A percentile compares a stretch with the other conserved stretches of the same genome.
Evolutionary conservation across 1,139 yeast genomes (phyloP).

Genomic region (Candida tropicalis): DNA sequence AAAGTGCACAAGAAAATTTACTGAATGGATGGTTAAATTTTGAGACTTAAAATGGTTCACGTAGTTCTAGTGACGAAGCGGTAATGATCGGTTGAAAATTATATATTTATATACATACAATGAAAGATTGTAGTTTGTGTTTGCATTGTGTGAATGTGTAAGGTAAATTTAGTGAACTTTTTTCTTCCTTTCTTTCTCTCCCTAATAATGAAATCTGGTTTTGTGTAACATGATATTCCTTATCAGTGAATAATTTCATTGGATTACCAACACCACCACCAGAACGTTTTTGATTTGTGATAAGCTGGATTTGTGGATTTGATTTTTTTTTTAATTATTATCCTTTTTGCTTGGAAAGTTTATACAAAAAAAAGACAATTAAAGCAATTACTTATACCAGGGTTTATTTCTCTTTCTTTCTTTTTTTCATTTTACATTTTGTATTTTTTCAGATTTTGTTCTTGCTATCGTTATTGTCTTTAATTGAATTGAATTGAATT

Average conservation of each 20-base stretch:
- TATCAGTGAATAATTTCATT: constrained; percentile 2
- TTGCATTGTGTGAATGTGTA: too few relatives aligned
- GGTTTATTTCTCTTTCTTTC: too few relatives aligned
- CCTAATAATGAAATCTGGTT: neutral
- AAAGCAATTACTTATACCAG: too few relatives aligned
- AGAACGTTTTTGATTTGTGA: neutral
- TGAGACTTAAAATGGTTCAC: constrained; percentile 15
- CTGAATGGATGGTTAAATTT: constrained; percentile 27
- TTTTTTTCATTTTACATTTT: too few relatives aligned
- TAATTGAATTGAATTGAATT: neutral
- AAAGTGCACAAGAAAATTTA: constrained; percentile 49
- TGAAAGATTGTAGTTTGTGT: too few relatives aligned
- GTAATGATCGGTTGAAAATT: neutral
- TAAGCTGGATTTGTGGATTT: neutral
- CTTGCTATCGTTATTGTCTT: too few relatives aligned
- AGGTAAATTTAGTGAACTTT: neutral
- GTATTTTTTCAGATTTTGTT: too few relatives aligned
- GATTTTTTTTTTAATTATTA: neutral
- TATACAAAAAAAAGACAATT: too few relatives aligned
- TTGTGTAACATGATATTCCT: constrained; percentile 1
- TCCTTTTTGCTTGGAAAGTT: too few relatives aligned
- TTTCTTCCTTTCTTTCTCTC: neutral
- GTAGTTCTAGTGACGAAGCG: too few relatives aligned
- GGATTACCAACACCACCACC: neutral
- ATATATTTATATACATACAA: too few relatives aligned